Evolutionary conservation across 1,139 yeast species (phyloP).

Genomic region (Diutina scorzettiae): DNA sequence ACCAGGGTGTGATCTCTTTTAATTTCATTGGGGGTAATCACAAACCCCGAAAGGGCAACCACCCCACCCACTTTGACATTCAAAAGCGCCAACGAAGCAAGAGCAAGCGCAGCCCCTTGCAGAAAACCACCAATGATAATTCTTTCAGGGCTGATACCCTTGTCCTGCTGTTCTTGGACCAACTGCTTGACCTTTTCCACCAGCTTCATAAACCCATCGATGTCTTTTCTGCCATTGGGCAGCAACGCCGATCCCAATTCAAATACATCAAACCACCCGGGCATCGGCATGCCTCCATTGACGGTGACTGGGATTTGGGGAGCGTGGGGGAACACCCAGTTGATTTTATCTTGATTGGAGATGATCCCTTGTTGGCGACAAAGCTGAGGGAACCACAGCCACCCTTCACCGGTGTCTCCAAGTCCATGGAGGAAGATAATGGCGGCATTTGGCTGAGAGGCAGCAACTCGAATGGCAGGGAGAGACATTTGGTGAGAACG

Average conservation of each 20-base stretch:
- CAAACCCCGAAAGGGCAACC: constrained; percentile 68
- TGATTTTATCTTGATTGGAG: constrained; percentile 43
- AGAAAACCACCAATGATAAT: constrained; percentile 88
- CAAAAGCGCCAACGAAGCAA: constrained; percentile 37
- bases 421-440: constrained; percentile 80
- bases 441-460: constrained; percentile 43
- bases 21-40: constrained; percentile 39
- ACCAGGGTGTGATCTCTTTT: constrained; percentile 11
- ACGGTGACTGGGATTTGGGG: constrained; percentile 59
- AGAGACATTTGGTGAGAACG: neutral
- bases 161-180: constrained; percentile 50
- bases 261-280: constrained; percentile 81
- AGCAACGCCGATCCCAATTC: constrained; percentile 31
- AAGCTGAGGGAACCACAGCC: constrained; percentile 63
- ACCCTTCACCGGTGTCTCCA: constrained; percentile 85
- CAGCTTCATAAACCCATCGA: constrained; percentile 49
- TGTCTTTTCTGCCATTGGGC: constrained; percentile 40
- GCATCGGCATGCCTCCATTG: constrained; percentile 57
- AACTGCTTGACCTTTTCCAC: constrained; percentile 39
- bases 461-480: constrained; percentile 27
- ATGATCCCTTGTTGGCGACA: constrained; percentile 30
- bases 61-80: constrained; percentile 69
- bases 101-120: constrained; percentile 80
- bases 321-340: constrained; percentile 83
- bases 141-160: constrained; percentile 46